Evolutionary conservation across 108 stramenopile species (phyloP), one percentile per base, ranked within the genome.

Genomic region (Cyclostephanos invisitatus): DNA sequence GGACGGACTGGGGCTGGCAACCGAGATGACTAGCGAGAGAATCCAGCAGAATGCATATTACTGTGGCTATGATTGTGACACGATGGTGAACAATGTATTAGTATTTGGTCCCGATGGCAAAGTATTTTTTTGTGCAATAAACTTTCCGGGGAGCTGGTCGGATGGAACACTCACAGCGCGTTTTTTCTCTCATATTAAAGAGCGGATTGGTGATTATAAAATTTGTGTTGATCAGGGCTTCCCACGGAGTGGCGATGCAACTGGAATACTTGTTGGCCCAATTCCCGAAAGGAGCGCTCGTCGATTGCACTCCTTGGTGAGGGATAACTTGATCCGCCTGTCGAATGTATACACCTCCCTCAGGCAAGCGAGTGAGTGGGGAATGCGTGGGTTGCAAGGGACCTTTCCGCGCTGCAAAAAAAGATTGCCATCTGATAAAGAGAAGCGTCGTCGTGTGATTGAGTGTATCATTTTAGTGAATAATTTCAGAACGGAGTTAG

Each of bases 31-130:
- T 15, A 24, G 24, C 24, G 10, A 68, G 18, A 50, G 24, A 35
- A 38, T 68, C 12, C 0, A 32, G n/a, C 67, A 68, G 46, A 66
- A 66, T 66, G 18, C 24, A 51, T 66, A 25, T 25, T 50, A 49
- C 65, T 66, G 47, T 50, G 65, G 65, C 11, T 66, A 66, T 66
- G 47, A 66, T 50, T 49, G 48, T 66, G 65, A 66, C 49, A 66
- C 27, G 14, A 57, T 57, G 55, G 55, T 57, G 17, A 57, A 57
- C 29, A 57, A 57, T 22, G 29, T 57, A 28, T 66, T 66, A 32
- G 64, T 49, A 21, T 65, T 24, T 65, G 44, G 64, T 9, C 65
- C 65, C 12, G 21, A 66, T 27, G 65, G 25, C 10, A 66, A 66
- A 50, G 47, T 50, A 49, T 51, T 66, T 37, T n/a, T 66, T 50